Evolutionary conservation across 768 basidiomycete species (phyloP).

Genomic region (Phallus indusiatus): DNA sequence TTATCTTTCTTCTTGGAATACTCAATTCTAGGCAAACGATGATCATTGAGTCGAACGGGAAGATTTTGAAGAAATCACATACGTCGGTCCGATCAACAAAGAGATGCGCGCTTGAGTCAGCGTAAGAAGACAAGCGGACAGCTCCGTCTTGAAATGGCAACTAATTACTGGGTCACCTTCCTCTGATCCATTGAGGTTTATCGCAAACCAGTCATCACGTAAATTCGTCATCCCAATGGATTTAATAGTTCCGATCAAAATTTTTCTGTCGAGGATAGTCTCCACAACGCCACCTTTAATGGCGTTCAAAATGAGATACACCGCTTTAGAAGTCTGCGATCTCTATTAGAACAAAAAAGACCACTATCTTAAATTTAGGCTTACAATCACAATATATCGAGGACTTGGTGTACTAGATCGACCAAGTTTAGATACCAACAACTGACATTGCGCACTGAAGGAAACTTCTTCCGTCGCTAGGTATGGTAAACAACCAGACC

Average conservation of each 20-base stretch:
- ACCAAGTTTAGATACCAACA: conserved; percentile 75
- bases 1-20: conserved; percentile 99
- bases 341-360: conserved; percentile 4
- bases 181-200: conserved; percentile 73
- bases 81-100: conserved; percentile 71
- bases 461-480: conserved; percentile 59
- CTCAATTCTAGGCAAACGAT: conserved; percentile 48
- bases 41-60: neutral
- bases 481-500: neutral
- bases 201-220: conserved; percentile 86
- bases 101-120: conserved; percentile 69
- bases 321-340: conserved; percentile 73
- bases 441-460: conserved; percentile 75
- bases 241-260: conserved; percentile 81
- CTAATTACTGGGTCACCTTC: conserved; percentile 92
- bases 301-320: conserved; percentile 62
- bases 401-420: conserved; percentile 90
- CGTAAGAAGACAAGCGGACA: conserved; percentile 71
- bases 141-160: conserved; percentile 93
- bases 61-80: conserved; percentile 24
- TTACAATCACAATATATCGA: conserved; percentile 80
- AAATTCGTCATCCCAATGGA: conserved; percentile 80
- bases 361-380: conserved; percentile 21
- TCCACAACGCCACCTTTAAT: conserved; percentile 51
- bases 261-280: conserved; percentile 72